phyloP scores from a whole-genome alignment of 208 protist species.

The Trypanosoma scelopori region DNA sequence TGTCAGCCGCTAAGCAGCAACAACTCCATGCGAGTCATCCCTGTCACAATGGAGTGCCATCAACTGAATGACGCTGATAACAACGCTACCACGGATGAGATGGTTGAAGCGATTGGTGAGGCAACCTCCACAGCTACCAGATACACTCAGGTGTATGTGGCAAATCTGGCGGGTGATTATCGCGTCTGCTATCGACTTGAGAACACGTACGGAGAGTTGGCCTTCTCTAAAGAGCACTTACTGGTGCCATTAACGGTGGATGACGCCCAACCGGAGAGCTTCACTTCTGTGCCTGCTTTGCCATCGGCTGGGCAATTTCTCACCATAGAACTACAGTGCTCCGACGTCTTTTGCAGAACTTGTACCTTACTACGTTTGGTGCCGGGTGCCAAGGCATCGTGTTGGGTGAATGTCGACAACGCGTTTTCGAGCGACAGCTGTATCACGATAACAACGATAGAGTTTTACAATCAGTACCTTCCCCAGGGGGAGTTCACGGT shows the following conservation, averaged over 20 bases:
- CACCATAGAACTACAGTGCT: slow-evolving; percentile 58
- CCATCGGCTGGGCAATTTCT: slow-evolving; percentile 75
- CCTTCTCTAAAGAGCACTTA: slow-evolving; percentile 37
- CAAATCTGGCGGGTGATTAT: slow-evolving; percentile 60
- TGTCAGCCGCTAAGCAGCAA: slow-evolving; percentile 40
- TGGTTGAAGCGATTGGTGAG: slow-evolving; percentile 36
- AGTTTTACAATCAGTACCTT: slow-evolving; percentile 76
- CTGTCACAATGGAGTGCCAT: slow-evolving; percentile 17
- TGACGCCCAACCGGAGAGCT: slow-evolving; percentile 49
- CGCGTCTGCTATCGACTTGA: slow-evolving; percentile 78
- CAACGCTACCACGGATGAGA: slow-evolving; percentile 4
- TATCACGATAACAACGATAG: slow-evolving; percentile 40
- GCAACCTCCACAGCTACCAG: slow-evolving; percentile 33
- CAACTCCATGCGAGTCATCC: slow-evolving; percentile 61
- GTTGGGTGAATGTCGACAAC: slow-evolving; percentile 45
- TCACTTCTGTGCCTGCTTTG: slow-evolving; percentile 33
- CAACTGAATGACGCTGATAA: slow-evolving; percentile 4
- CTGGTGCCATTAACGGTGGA: slow-evolving; percentile 33
- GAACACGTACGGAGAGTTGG: slow-evolving; percentile 45
- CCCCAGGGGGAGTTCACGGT: slow-evolving; percentile 68
- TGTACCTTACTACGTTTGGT: slow-evolving; percentile 72
- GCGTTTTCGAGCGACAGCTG: slow-evolving; percentile 70
- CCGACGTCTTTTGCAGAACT: slow-evolving; percentile 32
- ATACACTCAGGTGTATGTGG: slow-evolving; percentile 60
- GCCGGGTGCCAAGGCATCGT: slow-evolving; percentile 52